phyloP scores from a whole-genome alignment of 1,284 basidiomycete genomes.

The Chiua sp. region DNA sequence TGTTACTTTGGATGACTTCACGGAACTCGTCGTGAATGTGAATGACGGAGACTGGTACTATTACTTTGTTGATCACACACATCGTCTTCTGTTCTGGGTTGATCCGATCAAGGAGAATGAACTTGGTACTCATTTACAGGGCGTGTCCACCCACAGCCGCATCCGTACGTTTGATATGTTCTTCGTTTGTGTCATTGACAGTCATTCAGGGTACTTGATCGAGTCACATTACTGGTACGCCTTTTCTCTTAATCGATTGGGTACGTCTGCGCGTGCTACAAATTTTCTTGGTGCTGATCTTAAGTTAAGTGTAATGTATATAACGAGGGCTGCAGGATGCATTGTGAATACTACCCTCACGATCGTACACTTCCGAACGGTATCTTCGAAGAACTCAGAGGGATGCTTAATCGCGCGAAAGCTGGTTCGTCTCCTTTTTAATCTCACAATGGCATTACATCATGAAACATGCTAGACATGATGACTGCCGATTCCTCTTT shows the following conservation, averaged over 20 bases:
- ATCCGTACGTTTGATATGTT: conserved; percentile 16
- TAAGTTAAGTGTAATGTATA: no score
- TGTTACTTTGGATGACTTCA: no score
- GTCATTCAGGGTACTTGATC: conserved; percentile 16
- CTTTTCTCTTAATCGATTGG: neutral
- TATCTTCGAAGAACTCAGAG: conserved; percentile 18
- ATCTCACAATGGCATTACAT: no score
- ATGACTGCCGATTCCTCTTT: no score
- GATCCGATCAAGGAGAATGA: neutral
- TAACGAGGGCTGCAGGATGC: no score
- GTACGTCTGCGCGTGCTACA: neutral
- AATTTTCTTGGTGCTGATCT: no score
- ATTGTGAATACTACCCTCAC: conserved; percentile 25
- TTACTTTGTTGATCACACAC: no score
- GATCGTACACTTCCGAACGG: conserved; percentile 8
- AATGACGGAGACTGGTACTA: no score
- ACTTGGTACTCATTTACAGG: conserved; percentile 8
- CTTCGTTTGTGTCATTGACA: conserved; percentile 4
- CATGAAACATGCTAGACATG: no score
- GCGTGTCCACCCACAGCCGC: conserved; percentile 7
- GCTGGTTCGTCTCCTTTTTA: conserved; percentile 12
- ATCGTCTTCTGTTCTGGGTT: no score
- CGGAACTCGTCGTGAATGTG: no score
- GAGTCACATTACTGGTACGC: conserved; percentile 20
- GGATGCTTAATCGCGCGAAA: conserved; percentile 23